A percentile compares a stretch with the other conserved stretches of the same genome.
Conservation (phyloP, 2,329 filamentous ascomycete genomes). For the Pestalotiopsis sp. region DNA sequence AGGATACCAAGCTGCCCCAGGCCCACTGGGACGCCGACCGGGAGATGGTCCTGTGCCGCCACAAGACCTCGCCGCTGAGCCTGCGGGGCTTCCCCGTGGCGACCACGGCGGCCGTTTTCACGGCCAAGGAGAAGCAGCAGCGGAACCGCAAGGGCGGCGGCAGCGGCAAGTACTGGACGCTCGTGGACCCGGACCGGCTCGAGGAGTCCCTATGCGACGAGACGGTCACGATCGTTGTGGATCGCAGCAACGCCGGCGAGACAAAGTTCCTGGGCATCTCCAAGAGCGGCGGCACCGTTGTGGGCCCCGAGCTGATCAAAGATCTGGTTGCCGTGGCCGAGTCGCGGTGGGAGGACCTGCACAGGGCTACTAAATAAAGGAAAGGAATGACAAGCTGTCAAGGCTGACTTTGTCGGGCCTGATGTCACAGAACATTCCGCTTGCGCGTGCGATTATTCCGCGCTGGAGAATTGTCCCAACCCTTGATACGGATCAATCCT, state of each 20-base stretch:
- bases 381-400: neutral
- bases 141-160: constrained; percentile 24
- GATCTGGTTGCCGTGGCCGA: constrained; percentile 62
- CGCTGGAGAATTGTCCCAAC: too few species aligned
- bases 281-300: constrained; percentile 77
- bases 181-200: constrained; percentile 86
- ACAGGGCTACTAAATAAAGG: constrained; percentile 41
- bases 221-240: constrained; percentile 80
- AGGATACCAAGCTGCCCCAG: constrained; percentile 74
- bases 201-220: constrained; percentile 88
- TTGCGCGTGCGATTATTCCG: too few species aligned
- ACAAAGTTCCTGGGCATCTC: constrained; percentile 72
- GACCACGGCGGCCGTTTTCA: constrained; percentile 79
- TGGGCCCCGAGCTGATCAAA: constrained; percentile 66
- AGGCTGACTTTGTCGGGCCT: too few species aligned
- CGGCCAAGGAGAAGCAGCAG: constrained; percentile 57
- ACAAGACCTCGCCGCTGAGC: constrained; percentile 55
- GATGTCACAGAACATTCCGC: too few species aligned
- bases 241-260: constrained; percentile 51
- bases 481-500: too few species aligned
- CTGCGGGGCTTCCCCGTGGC: constrained; percentile 73
- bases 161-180: constrained; percentile 67
- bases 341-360: constrained; percentile 65
- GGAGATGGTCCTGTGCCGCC: constrained; percentile 77
- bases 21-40: constrained; percentile 84